These are phyloP conservation scores for Primulina eburnea DNA, from an alignment of 257 asterid genomes.

Conservation along the genomic window DNA sequence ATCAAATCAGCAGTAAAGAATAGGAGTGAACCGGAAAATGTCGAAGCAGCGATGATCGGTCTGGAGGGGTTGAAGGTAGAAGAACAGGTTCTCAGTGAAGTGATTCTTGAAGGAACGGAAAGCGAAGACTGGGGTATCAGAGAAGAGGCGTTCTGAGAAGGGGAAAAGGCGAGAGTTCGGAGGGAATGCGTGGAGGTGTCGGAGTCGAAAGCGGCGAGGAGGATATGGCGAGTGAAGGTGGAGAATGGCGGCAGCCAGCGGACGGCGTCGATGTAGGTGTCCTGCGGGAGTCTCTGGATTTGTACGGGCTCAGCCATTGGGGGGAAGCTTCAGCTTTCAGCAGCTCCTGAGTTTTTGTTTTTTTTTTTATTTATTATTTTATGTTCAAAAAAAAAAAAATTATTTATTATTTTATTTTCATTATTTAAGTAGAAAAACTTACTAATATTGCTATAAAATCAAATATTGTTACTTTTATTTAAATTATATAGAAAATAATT, in stretches of 20 bases:
- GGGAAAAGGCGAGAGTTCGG: constrained; percentile 44
- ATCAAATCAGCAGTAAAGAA: constrained; percentile 52
- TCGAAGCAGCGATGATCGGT: constrained; percentile 64
- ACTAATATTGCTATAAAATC: too few relatives aligned
- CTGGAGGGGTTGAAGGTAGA: constrained; percentile 41
- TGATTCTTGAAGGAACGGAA: constrained; percentile 53
- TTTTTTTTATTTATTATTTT: too few relatives aligned
- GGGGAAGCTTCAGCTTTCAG: neutral
- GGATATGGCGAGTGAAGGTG: constrained; percentile 64
- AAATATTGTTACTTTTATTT: too few relatives aligned
- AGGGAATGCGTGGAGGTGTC: constrained; percentile 56
- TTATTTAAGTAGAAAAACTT: too few relatives aligned
- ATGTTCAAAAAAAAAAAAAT: too few relatives aligned
- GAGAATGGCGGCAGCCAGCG: constrained; percentile 86
- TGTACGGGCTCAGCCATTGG: constrained; percentile 34
- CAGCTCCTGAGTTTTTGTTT: too few relatives aligned
- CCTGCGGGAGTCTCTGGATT: constrained; percentile 58
- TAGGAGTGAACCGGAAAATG: constrained; percentile 49
- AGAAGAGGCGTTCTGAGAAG: constrained; percentile 29
- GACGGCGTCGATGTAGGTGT: constrained; percentile 65
- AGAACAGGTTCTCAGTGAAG: constrained; percentile 45
- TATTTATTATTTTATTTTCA: too few relatives aligned
- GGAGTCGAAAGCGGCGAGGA: constrained; percentile 63
- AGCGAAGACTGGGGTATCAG: constrained; percentile 44
- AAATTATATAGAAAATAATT: too few relatives aligned